Percentiles rank a stretch among this genome's conserved stretches.
Conservation (phyloP, 768 basidiomycete species). For the Podaxis sp. region DNA sequence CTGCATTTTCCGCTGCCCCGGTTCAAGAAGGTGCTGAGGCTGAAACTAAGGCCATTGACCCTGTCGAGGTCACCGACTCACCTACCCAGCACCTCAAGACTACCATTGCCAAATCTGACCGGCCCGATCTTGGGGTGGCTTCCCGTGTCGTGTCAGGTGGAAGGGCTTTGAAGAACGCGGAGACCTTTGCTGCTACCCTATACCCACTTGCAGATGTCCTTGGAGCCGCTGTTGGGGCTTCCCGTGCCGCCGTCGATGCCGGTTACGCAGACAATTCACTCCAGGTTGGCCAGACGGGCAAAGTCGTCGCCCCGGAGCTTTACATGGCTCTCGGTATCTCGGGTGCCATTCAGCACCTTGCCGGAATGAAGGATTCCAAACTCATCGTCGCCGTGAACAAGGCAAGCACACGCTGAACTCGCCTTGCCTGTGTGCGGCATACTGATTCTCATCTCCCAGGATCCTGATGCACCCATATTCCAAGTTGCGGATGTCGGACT, state of each 20-base stretch:
- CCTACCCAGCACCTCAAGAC: conserved; percentile 66
- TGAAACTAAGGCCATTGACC: conserved; percentile 56
- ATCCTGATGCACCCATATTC: conserved; percentile 97
- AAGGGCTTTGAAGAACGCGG: conserved; percentile 88
- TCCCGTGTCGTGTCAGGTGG: conserved; percentile 91
- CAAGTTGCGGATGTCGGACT: conserved; percentile 96
- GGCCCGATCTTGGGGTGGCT: conserved; percentile 89
- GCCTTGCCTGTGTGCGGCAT: not conserved
- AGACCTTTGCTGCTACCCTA: conserved; percentile 83
- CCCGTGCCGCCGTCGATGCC: conserved; percentile 95
- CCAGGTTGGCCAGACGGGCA: conserved; percentile 99
- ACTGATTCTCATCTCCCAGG: conserved; percentile 40
- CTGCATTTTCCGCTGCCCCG: conserved; percentile 75
- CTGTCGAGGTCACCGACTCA: conserved; percentile 56
- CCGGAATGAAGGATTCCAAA: conserved; percentile 99
- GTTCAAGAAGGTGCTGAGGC: conserved; percentile 49
- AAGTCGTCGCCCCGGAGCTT: conserved; percentile 94
- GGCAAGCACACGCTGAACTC: conserved; percentile 35
- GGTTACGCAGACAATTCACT: conserved; percentile 97
- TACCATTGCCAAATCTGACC: conserved; percentile 81
- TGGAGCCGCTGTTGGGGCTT: conserved; percentile 96
- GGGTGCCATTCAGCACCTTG: conserved; percentile 97
- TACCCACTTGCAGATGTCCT: conserved; percentile 91
- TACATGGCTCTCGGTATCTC: conserved; percentile 98
- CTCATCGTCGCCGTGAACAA: conserved; percentile 98